Evolutionary conservation across 2,329 filamentous ascomycete species (phyloP), one percentile per base, ranked within the genome.

Genomic region (Sclerotinia spermophila): DNA sequence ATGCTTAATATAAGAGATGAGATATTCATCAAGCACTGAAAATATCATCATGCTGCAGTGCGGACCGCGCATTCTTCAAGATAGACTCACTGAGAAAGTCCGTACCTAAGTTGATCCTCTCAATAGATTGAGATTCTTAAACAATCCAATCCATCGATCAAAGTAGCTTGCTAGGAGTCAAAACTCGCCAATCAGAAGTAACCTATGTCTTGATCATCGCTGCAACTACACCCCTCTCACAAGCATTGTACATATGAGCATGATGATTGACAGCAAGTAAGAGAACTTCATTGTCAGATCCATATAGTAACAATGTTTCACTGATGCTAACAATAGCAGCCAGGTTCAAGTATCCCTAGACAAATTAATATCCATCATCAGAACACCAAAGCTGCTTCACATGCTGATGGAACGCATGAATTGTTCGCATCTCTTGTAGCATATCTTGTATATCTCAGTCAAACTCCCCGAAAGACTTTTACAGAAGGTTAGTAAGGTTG

Each of bases 311-410:
- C 24, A 2, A 6, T 13, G 2, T 5, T 51, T 27, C 5, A 2
- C 0, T n/a, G 11, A n/a, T 15, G n/a, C n/a, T 17, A 5, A 51
- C 5, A 51, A 11, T 5, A 51, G 5, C 5, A 51, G 48, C 2
- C n/a, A 27, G 6, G 15, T 7, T 17, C 5, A 24, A 2, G 5
- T n/a, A 10, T n/a, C 13, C 15, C 6, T 51, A n/a, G 5, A 5
- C n/a, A 17, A 51, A 17, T 27, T 5, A 17, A n/a, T 2, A 15
- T 3, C 24, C 48, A 51, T 51, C 24, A 15, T 13, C n/a, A 51
- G 0, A 27, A 27, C 6, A 51, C 0, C 48, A n/a, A n/a, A 27
- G 13, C 2, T 27, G 0, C 0, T 1, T 27, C 2, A 11, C n/a
- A 17, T 51, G n/a, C 5, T 13, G 15, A 51, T 5, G 48, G 2